Percentiles rank a stretch among this genome's conserved stretches.
Evolutionary conservation across 441 rosid genomes (phyloP).

Genomic region (Codiaeum variegatum): DNA sequence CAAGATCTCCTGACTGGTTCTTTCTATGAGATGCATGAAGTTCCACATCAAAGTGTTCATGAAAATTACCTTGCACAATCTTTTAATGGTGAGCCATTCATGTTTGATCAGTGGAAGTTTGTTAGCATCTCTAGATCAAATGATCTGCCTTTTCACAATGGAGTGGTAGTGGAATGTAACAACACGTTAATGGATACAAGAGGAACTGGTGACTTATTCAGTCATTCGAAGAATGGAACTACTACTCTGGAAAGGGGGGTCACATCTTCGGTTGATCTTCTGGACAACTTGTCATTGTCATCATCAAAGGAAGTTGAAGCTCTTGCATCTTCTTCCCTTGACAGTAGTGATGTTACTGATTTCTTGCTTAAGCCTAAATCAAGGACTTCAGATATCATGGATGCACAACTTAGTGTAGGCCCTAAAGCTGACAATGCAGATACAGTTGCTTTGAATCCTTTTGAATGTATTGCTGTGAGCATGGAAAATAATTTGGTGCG

Average conservation of each 20-base stretch:
- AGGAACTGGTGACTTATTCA: background rate
- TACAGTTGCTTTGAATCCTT: conserved; percentile 17
- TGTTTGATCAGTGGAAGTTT: conserved; percentile 18
- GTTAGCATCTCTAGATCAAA: conserved; percentile 10
- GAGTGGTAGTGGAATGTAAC: conserved; percentile 3
- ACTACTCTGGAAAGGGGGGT: conserved; percentile 11
- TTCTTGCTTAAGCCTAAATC: conserved; percentile 19
- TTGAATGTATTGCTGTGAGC: conserved; percentile 7
- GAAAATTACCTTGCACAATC: conserved; percentile 14
- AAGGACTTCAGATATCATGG: conserved; percentile 18
- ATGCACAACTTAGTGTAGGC: conserved; percentile 12
- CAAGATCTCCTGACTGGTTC: conserved; percentile 27
- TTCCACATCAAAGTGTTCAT: conserved; percentile 7
- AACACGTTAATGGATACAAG: background rate
- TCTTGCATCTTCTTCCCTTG: conserved; percentile 13
- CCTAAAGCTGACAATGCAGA: conserved; percentile 20
- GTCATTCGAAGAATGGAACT: conserved; percentile 5
- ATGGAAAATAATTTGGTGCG: conserved; percentile 11
- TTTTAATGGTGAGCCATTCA: conserved; percentile 2
- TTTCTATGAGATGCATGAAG: conserved; percentile 2
- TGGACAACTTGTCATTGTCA: conserved; percentile 30
- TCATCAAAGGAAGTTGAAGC: conserved; percentile 23
- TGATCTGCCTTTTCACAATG: background rate
- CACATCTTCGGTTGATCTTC: conserved; percentile 25
- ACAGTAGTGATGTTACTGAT: conserved; percentile 10